Base-by-base conservation (phyloP, 2,329 filamentous ascomycete species). In the Knufia petricola region DNA sequence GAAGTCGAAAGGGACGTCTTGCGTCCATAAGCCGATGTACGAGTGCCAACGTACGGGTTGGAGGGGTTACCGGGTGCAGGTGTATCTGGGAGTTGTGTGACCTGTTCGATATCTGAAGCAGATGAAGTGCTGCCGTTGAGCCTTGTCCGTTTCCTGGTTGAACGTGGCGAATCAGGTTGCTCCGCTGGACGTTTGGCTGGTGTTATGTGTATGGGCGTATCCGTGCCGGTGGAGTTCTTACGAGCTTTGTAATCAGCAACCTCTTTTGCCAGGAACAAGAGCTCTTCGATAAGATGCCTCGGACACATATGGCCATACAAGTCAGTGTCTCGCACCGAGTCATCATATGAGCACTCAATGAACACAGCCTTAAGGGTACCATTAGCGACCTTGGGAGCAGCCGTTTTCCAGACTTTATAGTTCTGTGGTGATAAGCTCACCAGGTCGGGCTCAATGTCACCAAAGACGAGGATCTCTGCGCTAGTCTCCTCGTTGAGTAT, bases 311-410 rank as follows among this genome's bases (percentile, higher is more conserved):
- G 92, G 0, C 92, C 92, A 56, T 88, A 98, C 0, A 98, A 73
- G 0, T 82, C 78, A 43, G 84, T 81, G 52, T 92, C 82, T 19
- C 79, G 75, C 59, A 88, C 84, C 6, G 78, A 78, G 63, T 95
- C 84, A 52, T 87, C 85, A 64, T 90, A 98, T 53, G 87, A 94
- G 65, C 90, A 96, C 70, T 98, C 92, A 58, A 98, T 94, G 61
- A 96, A 90, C 10, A 98, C 84, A 9, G 84, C 90, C 0, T 75
- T 77, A 0, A 98, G 74, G 3, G 76, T 73, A 1, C 87, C 86
- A 0, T 74, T 69, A 0, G 74, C 84, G 21, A 98, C 81, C 62
- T 94, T 95, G 7, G 84, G 84, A 0, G 89, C 90, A 0, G 90
- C 90, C 60, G 92, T 85, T 55, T 79, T 76, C 92, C 92, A 98